These are phyloP conservation scores for Mallotus japonicus DNA, from an alignment of 441 rosid species.

Conservation along the genomic window DNA sequence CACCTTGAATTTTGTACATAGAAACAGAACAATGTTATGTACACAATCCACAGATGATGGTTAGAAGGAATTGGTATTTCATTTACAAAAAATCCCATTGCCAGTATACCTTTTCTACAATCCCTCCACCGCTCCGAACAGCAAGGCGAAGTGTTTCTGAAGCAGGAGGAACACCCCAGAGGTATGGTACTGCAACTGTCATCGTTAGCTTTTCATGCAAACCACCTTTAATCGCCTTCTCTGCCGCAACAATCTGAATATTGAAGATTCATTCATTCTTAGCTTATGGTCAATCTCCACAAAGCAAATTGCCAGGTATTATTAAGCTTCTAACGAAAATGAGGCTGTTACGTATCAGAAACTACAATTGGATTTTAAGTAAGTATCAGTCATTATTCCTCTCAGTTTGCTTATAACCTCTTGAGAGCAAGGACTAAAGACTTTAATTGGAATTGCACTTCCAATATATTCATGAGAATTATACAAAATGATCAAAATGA, in stretches of 20 bases:
- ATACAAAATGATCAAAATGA: background rate
- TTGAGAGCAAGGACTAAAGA: background rate
- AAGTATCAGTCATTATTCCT: background rate
- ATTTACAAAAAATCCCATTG: slow-evolving; percentile 82
- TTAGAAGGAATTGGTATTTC: slow-evolving; percentile 2
- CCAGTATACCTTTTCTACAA: slow-evolving; percentile 83
- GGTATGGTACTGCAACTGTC: slow-evolving; percentile 88
- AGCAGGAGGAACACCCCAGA: slow-evolving; percentile 95
- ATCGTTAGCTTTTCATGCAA: slow-evolving; percentile 83
- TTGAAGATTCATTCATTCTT: background rate
- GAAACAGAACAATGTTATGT: slow-evolving; percentile 23
- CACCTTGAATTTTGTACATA: slow-evolving; percentile 36
- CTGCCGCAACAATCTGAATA: slow-evolving; percentile 64
- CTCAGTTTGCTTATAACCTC: background rate
- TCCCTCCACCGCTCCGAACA: slow-evolving; percentile 87
- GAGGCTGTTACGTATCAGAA: background rate
- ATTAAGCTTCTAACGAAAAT: background rate
- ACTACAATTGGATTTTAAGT: background rate
- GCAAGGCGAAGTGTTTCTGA: slow-evolving; percentile 92
- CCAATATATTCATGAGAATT: background rate
- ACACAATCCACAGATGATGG: slow-evolving; percentile 18
- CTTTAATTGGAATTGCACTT: background rate
- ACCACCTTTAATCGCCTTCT: slow-evolving; percentile 74
- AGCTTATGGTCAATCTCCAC: background rate
- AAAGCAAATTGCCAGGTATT: background rate